phyloP scores from a whole-genome alignment of 228 moss, liverwort and hornwort genomes.

The Sphagnum magellanicum region DNA sequence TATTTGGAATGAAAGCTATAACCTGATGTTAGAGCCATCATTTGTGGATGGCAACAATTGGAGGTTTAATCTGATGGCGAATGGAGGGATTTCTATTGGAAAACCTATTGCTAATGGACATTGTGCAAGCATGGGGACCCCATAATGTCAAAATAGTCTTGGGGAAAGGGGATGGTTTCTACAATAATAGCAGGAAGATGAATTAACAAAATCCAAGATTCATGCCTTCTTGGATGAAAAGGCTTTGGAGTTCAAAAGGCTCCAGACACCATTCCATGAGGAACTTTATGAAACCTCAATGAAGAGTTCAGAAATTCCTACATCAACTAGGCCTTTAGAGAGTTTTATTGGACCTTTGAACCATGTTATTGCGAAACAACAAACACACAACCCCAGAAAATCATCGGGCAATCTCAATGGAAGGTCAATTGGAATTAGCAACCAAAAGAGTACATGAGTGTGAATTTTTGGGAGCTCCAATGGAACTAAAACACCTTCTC shows the following conservation, averaged over 20 bases:
- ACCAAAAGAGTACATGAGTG: conserved; percentile 72
- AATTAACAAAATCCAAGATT: conserved; percentile 84
- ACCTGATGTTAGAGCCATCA: too few species aligned
- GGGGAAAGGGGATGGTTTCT: conserved; percentile 20
- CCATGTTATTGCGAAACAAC: conserved; percentile 40
- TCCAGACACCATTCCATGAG: conserved; percentile 80
- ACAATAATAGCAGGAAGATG: conserved; percentile 69
- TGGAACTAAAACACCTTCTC: conserved; percentile 31
- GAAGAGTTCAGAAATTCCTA: conserved; percentile 25
- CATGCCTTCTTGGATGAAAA: conserved; percentile 88
- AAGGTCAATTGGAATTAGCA: conserved; percentile 42
- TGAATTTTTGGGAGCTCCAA: conserved; percentile 63
- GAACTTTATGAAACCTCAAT: conserved; percentile 62
- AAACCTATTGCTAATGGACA: background rate
- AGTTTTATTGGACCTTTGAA: conserved; percentile 53
- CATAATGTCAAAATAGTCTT: conserved; percentile 17
- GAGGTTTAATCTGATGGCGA: too few species aligned
- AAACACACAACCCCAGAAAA: conserved; percentile 41
- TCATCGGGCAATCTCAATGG: conserved; percentile 71
- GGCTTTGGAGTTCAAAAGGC: conserved; percentile 71
- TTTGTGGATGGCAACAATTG: too few species aligned
- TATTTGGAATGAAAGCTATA: too few species aligned
- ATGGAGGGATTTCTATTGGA: too few species aligned
- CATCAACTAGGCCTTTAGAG: conserved; percentile 33
- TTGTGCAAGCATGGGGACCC: conserved; percentile 1